A percentile compares a stretch with the other conserved stretches of the same genome.
Evolutionary conservation across 768 basidiomycete species (phyloP).

Genomic region (Cubamyces sp.): DNA sequence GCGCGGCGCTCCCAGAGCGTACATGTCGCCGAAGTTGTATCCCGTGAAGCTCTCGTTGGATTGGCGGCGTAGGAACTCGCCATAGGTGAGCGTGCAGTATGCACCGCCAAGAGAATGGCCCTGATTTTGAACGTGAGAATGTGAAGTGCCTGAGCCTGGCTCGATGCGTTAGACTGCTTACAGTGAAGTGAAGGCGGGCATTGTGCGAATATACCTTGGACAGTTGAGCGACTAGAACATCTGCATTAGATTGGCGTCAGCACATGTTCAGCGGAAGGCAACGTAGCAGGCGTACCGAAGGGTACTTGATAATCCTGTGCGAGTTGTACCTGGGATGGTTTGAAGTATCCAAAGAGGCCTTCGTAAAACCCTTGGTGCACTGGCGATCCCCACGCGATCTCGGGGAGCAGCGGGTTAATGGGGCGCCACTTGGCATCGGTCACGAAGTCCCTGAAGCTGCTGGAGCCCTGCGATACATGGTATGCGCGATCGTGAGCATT

Average conservation of each 20-base stretch:
- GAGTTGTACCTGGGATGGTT: neutral
- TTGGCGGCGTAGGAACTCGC: conserved; percentile 17
- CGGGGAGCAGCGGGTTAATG: neutral
- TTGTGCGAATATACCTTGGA: neutral
- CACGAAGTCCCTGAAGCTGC: neutral
- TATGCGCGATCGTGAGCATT: too few species aligned
- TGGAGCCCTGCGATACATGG: conserved; percentile 4
- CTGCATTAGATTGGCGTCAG: neutral
- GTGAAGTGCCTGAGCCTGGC: too few species aligned
- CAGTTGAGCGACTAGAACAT: conserved; percentile 10
- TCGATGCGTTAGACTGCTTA: neutral
- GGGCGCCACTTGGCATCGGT: conserved; percentile 1
- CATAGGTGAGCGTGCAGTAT: conserved; percentile 12
- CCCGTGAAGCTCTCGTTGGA: neutral
- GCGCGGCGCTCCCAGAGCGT: conserved; percentile 7
- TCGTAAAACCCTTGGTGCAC: conserved; percentile 6
- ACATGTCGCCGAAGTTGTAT: conserved; percentile 16
- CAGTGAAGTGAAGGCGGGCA: conserved; percentile 16
- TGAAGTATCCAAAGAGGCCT: conserved; percentile 8
- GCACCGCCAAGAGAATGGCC: conserved; percentile 19
- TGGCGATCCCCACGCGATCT: neutral
- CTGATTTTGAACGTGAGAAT: neutral
- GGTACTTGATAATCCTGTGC: neutral
- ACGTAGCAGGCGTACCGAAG: neutral
- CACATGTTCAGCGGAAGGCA: neutral